These are phyloP conservation scores for Acacia acuminata DNA, from an alignment of 306 rosid genomes.

Conservation along the genomic window DNA sequence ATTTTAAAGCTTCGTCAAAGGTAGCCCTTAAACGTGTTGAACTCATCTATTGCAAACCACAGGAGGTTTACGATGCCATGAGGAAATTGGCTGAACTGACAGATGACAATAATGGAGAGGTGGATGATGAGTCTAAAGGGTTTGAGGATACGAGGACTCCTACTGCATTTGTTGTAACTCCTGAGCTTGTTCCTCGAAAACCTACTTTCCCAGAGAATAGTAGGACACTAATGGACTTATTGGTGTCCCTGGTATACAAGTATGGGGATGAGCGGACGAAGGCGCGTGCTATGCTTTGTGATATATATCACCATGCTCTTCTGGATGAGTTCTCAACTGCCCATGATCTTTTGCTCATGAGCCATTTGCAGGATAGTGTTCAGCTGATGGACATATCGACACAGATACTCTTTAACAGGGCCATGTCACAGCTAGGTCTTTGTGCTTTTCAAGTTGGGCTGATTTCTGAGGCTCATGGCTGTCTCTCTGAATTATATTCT, in stretches of 20 bases:
- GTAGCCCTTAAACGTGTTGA: conserved; percentile 88
- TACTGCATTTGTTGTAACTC: conserved; percentile 77
- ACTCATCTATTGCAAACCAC: conserved; percentile 87
- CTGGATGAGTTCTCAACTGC: conserved; percentile 78
- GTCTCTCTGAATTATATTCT: conserved; percentile 91
- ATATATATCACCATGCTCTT: conserved; percentile 93
- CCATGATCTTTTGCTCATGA: conserved; percentile 93
- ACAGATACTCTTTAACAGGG: conserved; percentile 92
- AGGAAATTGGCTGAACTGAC: conserved; percentile 78
- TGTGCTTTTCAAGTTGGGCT: conserved; percentile 87
- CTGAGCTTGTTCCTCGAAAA: conserved; percentile 79
- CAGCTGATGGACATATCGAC: conserved; percentile 95
- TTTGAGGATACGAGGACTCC: conserved; percentile 71
- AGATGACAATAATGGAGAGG: conserved; percentile 50
- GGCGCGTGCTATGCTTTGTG: conserved; percentile 98
- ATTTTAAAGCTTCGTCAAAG: conserved; percentile 77
- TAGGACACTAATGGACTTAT: conserved; percentile 75
- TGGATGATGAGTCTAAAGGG: conserved; percentile 50
- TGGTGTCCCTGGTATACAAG: conserved; percentile 81
- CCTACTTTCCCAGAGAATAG: conserved; percentile 85
- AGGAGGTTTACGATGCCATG: conserved; percentile 95
- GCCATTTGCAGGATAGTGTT: conserved; percentile 89
- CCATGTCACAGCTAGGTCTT: conserved; percentile 92
- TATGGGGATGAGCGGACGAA: conserved; percentile 91
- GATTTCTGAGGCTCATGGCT: conserved; percentile 81